phyloP scores from a whole-genome alignment of 805 yeast species.

The Zygoascus biomembranicola region DNA sequence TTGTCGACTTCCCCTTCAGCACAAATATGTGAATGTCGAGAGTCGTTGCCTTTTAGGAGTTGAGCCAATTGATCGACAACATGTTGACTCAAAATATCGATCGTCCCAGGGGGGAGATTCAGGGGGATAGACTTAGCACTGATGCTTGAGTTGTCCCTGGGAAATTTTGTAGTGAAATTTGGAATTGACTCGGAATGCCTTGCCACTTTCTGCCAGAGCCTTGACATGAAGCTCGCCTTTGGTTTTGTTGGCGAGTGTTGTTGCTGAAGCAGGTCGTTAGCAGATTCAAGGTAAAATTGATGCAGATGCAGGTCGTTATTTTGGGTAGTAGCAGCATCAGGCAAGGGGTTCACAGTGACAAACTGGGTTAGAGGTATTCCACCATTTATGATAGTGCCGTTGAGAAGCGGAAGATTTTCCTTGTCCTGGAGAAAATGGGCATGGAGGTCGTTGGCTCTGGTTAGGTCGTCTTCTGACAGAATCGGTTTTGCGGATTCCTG shows the following conservation, averaged over 20 bases:
- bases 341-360: conserved; percentile 10
- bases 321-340: conserved; percentile 6
- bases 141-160: not conserved
- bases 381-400: conserved; percentile 21
- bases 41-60: conserved; percentile 4
- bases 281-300: not conserved
- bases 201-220: not conserved
- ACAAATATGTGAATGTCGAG: not conserved
- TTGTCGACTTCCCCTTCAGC: not conserved
- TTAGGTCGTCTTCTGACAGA: not conserved
- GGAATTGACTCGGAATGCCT: too few species aligned
- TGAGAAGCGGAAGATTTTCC: not conserved
- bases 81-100: not conserved
- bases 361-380: conserved; percentile 15
- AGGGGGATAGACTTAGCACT: not conserved
- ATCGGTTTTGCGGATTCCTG: conserved; percentile 15
- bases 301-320: not conserved
- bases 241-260: not conserved
- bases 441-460: conserved; percentile 1
- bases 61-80: not conserved
- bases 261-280: not conserved
- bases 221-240: not conserved
- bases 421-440: not conserved
- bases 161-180: not conserved
- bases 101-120: not conserved